Evolutionary conservation across 257 asterid genomes (phyloP).

Genomic region (Salvia splendens): DNA sequence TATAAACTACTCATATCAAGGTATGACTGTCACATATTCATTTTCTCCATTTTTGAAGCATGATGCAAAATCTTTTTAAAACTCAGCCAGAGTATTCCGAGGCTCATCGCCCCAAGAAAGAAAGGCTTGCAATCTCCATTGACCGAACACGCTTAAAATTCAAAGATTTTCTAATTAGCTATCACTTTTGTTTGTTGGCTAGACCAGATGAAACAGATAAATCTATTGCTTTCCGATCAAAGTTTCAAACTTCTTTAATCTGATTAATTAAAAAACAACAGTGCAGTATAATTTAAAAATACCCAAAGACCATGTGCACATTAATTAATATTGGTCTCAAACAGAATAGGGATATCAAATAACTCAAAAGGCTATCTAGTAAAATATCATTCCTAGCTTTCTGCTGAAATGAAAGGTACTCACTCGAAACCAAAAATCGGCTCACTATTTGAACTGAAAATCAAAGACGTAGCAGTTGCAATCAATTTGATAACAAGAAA

Average conservation of each 20-base stretch:
- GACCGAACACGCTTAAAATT: conserved; percentile 2
- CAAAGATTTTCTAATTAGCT: conserved; percentile 6
- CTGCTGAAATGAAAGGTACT: not conserved
- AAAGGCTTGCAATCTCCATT: not conserved
- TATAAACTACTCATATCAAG: not conserved
- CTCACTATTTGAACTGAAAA: conserved; percentile 4
- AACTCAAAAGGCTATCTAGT: not conserved
- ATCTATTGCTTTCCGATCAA: conserved; percentile 12
- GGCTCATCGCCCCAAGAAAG: conserved; percentile 2
- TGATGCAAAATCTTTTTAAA: not conserved
- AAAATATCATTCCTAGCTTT: not conserved
- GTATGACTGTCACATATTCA: not conserved
- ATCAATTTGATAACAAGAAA: not conserved
- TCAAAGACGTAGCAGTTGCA: conserved; percentile 19
- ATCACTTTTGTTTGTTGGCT: not conserved
- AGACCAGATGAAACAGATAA: conserved; percentile 5
- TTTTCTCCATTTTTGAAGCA: not conserved
- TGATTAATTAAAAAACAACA: not conserved
- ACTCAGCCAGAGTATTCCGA: not conserved
- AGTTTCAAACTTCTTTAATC: conserved; percentile 11
- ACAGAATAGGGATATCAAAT: conserved; percentile 14
- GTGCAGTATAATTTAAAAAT: not conserved
- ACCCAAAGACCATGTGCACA: not conserved
- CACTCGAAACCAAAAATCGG: not conserved
- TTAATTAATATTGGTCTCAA: not conserved